A percentile compares a stretch with the other conserved stretches of the same genome.
Conservation (phyloP, 768 basidiomycete species). For the Lactifluus subvellereus region DNA sequence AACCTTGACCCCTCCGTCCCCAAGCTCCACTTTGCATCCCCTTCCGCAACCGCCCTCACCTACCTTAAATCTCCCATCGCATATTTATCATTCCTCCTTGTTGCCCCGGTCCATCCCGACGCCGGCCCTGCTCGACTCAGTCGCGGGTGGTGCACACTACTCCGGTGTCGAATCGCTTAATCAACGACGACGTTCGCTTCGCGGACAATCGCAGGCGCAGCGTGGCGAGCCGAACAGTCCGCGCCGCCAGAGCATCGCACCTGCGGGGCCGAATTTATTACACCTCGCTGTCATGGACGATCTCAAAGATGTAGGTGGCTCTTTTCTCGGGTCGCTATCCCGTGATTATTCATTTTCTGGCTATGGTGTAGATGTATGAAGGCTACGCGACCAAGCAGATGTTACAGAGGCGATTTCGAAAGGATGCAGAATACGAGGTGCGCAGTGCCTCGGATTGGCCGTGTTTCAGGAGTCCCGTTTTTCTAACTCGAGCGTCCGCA, state of each 20-base stretch:
- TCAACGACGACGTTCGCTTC: constrained; percentile 21
- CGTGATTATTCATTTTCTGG: not conserved
- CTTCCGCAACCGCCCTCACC: constrained; percentile 13
- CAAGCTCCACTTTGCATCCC: not conserved
- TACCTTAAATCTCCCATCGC: constrained; percentile 32
- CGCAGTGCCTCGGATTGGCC: constrained; percentile 28
- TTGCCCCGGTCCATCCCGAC: constrained; percentile 40
- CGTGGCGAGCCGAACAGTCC: not conserved
- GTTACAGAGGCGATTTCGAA: constrained; percentile 47
- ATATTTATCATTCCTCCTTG: constrained; percentile 44
- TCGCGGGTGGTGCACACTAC: constrained; percentile 59
- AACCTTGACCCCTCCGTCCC: not conserved
- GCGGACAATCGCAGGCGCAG: constrained; percentile 2
- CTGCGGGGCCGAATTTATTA: constrained; percentile 19
- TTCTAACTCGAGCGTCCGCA: constrained; percentile 35
- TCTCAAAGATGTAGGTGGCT: constrained; percentile 38
- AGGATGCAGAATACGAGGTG: constrained; percentile 55
- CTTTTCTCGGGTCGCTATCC: not conserved
- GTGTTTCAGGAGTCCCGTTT: constrained; percentile 26
- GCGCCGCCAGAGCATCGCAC: constrained; percentile 11
- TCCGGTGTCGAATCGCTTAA: constrained; percentile 44
- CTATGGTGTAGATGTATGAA: constrained; percentile 39
- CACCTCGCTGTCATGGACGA: constrained; percentile 52
- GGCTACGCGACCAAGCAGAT: constrained; percentile 48
- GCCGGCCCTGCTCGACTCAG: constrained; percentile 48